Conservation (phyloP, 2,329 filamentous ascomycete genomes). For the Microdochium paspali region DNA sequence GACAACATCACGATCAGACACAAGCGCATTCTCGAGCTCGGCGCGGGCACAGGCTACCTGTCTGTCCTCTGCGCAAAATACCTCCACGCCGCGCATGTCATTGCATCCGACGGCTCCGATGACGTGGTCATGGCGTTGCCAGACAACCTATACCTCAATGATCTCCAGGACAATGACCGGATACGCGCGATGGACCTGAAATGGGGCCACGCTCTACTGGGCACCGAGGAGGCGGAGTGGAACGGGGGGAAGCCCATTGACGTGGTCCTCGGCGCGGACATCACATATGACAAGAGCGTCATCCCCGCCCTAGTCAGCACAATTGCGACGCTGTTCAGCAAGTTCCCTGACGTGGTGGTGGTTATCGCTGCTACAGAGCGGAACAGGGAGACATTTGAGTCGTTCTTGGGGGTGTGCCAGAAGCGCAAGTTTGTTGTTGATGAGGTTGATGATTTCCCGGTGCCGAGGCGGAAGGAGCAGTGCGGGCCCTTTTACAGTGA, state of each 20-base stretch:
- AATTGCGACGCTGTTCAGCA: constrained; percentile 48
- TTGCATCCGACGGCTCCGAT: constrained; percentile 67
- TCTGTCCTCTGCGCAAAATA: constrained; percentile 65
- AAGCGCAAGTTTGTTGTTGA: constrained; percentile 31
- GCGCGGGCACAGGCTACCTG: constrained; percentile 67
- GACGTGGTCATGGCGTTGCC: constrained; percentile 59
- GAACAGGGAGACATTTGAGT: constrained; percentile 58
- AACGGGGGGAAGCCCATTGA: constrained; percentile 41
- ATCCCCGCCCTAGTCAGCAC: constrained; percentile 58
- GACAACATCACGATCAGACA: neutral
- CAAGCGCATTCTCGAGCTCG: constrained; percentile 60
- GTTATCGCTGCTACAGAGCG: constrained; percentile 64
- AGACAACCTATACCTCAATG: constrained; percentile 61
- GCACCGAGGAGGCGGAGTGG: constrained; percentile 46
- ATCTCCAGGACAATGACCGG: constrained; percentile 36
- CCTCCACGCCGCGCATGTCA: constrained; percentile 47
- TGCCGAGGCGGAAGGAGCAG: constrained; percentile 31
- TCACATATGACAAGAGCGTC: constrained; percentile 62
- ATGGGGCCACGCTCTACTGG: constrained; percentile 54
- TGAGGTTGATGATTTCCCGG: constrained; percentile 28
- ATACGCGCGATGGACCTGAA: constrained; percentile 46
- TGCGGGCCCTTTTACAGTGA: constrained; percentile 56
- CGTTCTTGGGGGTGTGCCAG: constrained; percentile 52
- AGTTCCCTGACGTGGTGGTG: constrained; percentile 46
- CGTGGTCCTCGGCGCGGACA: constrained; percentile 64